Evolutionary conservation across 176 grass and related monocot species (phyloP), one percentile per base, ranked within the genome.

Genomic region (Avena sativa): DNA sequence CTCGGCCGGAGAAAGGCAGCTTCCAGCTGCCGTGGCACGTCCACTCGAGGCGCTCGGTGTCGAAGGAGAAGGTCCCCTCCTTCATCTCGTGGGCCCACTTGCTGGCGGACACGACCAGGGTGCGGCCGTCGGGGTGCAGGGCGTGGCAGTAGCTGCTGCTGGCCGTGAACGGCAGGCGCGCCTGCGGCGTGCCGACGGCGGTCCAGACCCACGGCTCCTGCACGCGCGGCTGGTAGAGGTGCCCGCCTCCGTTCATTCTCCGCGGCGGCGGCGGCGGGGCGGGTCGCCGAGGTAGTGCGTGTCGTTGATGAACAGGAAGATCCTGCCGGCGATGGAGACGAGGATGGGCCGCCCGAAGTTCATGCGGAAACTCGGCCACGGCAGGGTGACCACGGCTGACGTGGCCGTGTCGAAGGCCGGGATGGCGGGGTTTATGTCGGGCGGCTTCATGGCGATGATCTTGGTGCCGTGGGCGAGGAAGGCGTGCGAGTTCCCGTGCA

Each of bases 401-500:
- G 43, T 73, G 43, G 40, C 70, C 70, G 43, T 73, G 71, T 73
- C 71, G 71, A 74, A 74, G 71, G 71, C 71, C 12, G 21, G 32
- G 52, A 87, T 52, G 44, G 28, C 85, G 2, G 78, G 78, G 44
- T 20, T 28, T 26, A 32, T 16, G 7, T 80, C 40, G 11, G 9
- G 28, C 0, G 67, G 12, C 36, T 55, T 6, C 78, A 87, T 74
- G 28, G 86, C 68, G 5, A 87, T 16, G 26, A 86, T 86, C 84
- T 71, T 86, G 64, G 76, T 11, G 64, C 84, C 84, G 46, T 87
- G 86, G 0, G 78, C n/a, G 76, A 74, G 13, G 66, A 87, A 73
- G 25, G 47, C 56, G 17, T 46, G n/a, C 19, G 5, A 25, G 4
- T 9, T 3, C 1, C 4, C 57, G 46, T 87, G 78, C 19, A 26